Evolutionary conservation across 768 basidiomycete species (phyloP), one percentile per base, ranked within the genome.

Genomic region (Lentinus brumalis): DNA sequence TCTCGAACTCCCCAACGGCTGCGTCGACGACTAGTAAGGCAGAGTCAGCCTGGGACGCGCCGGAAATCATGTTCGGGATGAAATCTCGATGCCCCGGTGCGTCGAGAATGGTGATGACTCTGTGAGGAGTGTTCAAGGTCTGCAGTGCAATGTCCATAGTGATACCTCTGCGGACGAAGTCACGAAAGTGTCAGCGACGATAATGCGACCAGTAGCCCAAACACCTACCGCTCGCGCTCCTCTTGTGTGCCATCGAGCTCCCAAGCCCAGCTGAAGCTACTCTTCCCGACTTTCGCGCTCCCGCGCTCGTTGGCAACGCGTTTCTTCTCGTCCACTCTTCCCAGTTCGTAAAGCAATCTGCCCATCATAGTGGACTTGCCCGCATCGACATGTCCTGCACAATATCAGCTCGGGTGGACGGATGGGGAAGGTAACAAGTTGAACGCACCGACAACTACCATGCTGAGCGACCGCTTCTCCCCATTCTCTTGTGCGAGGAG

Each of bases 321-420:
- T 15, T 87, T 87, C 75, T 92, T 94, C 69, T 98, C 95, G 61
- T 91, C 90, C 51, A 98, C 71, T 65, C 84, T 81, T 14, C 97
- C 97, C 1, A 96, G 81, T 64, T 98, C 97, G 72, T 98, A 98
- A 53, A 98, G 69, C 60, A 99, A 69, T 57, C 96, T 81, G 1
- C 97, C 97, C 94, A 98, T 98, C 30, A 99, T 76, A 1, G 97
- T 99, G 5, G 95, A 97, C 74, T 99, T 99, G 29, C 97, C 97
- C 16, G 97, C 97, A 76, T 99, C 97, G 62, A 99, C 97, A 70
- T 99, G 97, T 41, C 97, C 96, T 98, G 66, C 3, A 38, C 12
- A n/a, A 29, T 62, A 8, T 30, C 7, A 18, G 26, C 41, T 12
- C 18, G 26, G 46, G 21, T 16, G 12, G 8, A 10, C 21, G 21